Evolutionary conservation across 2,329 filamentous ascomycete genomes (phyloP), one percentile per base, ranked within the genome.

Genomic region (Fusarium abutilonis): DNA sequence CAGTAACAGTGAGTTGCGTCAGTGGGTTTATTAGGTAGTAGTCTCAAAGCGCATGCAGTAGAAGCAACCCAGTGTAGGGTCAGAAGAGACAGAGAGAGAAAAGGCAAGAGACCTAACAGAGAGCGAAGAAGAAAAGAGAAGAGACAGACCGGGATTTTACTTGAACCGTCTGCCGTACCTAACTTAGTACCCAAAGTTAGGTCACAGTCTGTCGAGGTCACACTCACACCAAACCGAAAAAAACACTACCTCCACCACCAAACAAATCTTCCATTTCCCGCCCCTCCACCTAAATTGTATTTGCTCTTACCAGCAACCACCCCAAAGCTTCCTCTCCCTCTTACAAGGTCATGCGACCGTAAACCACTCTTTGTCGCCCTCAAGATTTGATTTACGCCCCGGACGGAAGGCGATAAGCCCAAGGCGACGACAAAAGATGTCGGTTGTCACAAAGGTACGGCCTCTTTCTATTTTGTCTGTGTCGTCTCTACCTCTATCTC

Each of bases 371-470:
- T 69, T 63, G 73, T 74, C 73, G 73, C 73, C 73, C 74, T 72
- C 68, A 73, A 70, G 66, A 67, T 69, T 62, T 67, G 55, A 64
- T 63, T 70, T 68, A 70, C 66, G 67, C 71, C 69, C 70, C 69
- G 70, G 72, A 75, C 73, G 73, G 71, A 72, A 83, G 82, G 82
- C 81, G 80, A 82, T 77, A 76, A 79, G 78, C 75, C 75, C 65
- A 78, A 64, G 74, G 82, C 79, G 75, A 75, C 75, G 62, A 65
- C 58, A 19, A 65, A 83, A 85, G 75, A 86, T 86, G 83, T 85
- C 83, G 79, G 82, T 86, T 82, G 83, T 79, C 78, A 83, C 82
- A 67, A 84, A 86, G 82, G 84, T 86, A 76, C 63, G 19, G 47
- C 41, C 36, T 32, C 36, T 36, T 36, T 38, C 52, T 45, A 14